Evolutionary conservation across 345 rosid species (phyloP).

Genomic region (Gossypium herbaceum): DNA sequence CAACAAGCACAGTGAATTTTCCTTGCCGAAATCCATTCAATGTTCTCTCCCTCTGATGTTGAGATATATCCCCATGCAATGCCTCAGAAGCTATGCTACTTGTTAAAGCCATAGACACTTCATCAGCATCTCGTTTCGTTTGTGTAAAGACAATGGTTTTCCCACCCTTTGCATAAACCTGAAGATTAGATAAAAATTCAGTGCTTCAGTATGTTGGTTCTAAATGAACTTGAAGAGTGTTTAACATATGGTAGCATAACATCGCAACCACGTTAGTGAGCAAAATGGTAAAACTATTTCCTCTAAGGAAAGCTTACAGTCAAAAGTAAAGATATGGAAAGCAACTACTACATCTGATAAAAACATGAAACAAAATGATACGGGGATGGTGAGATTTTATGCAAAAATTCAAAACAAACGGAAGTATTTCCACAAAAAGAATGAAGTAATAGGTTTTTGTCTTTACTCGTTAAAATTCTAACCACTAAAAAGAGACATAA

Average conservation of each 20-base stretch:
- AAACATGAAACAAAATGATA: not conserved
- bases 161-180: constrained; percentile 98
- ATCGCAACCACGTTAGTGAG: not conserved
- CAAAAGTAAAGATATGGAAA: not conserved
- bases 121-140: constrained; percentile 96
- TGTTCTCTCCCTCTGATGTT: constrained; percentile 98
- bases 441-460: not conserved
- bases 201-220: not conserved
- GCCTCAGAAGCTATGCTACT: constrained; percentile 91
- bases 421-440: not conserved
- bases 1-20: constrained; percentile 94
- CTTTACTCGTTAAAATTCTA: not conserved
- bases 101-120: constrained; percentile 74
- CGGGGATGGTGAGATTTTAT: not conserved
- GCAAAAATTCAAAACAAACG: too few relatives aligned
- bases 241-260: not conserved
- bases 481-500: not conserved
- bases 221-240: not conserved
- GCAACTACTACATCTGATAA: not conserved
- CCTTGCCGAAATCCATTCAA: constrained; percentile 90
- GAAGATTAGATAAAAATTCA: constrained; percentile 16
- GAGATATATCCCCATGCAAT: constrained; percentile 97
- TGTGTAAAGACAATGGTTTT: constrained; percentile 96
- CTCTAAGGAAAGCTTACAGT: not conserved
- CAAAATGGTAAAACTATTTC: not conserved